Evolutionary conservation across 768 basidiomycete species (phyloP), one percentile per base, ranked within the genome.

Genomic region (Auricularia sp.): DNA sequence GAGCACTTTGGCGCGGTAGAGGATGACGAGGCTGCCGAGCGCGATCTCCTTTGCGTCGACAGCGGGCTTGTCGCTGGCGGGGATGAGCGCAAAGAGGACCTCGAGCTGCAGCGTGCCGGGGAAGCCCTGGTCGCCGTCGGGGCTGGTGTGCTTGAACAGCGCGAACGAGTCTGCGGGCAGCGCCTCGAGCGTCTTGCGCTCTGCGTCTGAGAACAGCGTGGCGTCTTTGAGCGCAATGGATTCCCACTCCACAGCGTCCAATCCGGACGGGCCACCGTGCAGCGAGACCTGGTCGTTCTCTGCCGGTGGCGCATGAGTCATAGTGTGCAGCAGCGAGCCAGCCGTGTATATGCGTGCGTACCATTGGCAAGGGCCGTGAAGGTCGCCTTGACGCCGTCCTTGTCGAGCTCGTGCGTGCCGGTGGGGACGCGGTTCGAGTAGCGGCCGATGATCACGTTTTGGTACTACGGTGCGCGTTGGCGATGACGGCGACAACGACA

Each of bases 341-440:
- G 2, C 18, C 36, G 33, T n/a, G 29, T 33, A 36, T 53, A 36
- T 36, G 42, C 3, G 36, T n/a, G 65, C 73, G 35, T 23, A 78
- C 77, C 76, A 36, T 77, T 78, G 34, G 78, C 65, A 34, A 76
- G 68, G 3, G 82, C 76, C 3, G 74, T 77, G 61, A 89, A 76
- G 34, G 79, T 72, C 29, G 81, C 79, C 21, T 70, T 75, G 64
- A 83, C 74, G 2, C 81, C 84, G 36, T 84, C 78, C 72, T 83
- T 81, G 71, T 83, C 79, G 21, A 88, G 67, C 29, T 68, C 62
- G 66, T 85, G 80, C 10, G 74, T 77, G 33, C 83, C 83, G n/a
- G 81, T 83, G 1, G 88, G 86, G 62, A 91, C 77, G 39, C 88
- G 81, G 74, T 90, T 90, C 29, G 87, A 78, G 67, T 89, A 90